Conservation (phyloP, 1,139 yeast species). For the Scheffersomyces insectosa region DNA sequence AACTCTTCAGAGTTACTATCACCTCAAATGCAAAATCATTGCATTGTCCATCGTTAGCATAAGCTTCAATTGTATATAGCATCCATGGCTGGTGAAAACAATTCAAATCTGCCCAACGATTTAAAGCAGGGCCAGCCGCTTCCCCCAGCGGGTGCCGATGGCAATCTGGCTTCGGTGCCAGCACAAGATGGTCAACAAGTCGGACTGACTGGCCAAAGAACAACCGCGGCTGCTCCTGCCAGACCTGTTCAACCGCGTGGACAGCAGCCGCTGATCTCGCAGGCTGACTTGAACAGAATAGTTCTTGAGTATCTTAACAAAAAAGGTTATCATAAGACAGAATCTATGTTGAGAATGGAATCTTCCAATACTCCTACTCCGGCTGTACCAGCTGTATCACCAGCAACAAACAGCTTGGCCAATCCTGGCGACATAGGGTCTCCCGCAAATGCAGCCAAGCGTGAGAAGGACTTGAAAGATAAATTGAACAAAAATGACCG, state of each 20-base stretch:
- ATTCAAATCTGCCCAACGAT: constrained; percentile 1
- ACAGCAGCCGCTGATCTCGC: constrained; percentile 48
- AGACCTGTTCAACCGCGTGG: constrained; percentile 15
- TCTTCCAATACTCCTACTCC: constrained; percentile 70
- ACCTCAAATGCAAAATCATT: not conserved
- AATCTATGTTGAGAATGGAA: constrained; percentile 89
- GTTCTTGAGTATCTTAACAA: constrained; percentile 90
- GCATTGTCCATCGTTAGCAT: not conserved
- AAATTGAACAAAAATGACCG: constrained; percentile 29
- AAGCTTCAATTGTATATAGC: not conserved
- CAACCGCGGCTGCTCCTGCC: constrained; percentile 1
- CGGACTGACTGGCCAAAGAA: not conserved
- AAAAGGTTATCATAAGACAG: constrained; percentile 92
- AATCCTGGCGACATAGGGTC: constrained; percentile 37
- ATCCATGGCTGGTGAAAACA: constrained; percentile 1
- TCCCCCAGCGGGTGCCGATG: too few relatives aligned
- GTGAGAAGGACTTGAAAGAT: constrained; percentile 31
- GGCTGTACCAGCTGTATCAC: constrained; percentile 49
- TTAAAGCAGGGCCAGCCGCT: not conserved
- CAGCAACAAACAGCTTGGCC: constrained; percentile 44
- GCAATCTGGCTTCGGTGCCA: not conserved
- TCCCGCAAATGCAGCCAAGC: constrained; percentile 25
- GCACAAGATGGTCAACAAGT: constrained; percentile 3
- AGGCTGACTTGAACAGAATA: constrained; percentile 83
- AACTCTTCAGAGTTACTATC: too few relatives aligned